Conservation (phyloP, 139 green algal species). For the Pedinophyceae sp. region DNA sequence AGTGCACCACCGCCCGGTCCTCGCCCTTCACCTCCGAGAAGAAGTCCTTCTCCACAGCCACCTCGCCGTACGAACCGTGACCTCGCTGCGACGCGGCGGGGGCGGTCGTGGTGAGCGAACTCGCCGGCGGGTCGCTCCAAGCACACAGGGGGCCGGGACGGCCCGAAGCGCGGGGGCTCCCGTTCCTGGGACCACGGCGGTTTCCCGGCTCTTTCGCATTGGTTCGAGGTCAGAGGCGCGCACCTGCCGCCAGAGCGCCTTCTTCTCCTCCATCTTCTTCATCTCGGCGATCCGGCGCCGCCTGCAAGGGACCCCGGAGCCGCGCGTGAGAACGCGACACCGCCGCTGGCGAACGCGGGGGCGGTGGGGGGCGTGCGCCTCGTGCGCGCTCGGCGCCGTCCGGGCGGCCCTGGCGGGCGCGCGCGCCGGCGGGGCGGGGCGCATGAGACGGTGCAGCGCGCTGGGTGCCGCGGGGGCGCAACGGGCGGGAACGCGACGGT, state of each 20-base stretch:
- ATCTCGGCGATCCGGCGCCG: constrained; percentile 39
- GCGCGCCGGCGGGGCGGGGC: too few species aligned
- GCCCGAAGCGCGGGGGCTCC: background rate
- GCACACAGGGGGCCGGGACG: background rate
- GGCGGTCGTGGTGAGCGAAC: background rate
- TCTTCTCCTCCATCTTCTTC: constrained; percentile 41
- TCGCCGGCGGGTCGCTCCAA: background rate
- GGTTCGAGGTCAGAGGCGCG: too few species aligned
- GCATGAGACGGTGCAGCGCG: too few species aligned
- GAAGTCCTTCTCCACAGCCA: constrained; percentile 78
- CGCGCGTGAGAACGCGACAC: too few species aligned
- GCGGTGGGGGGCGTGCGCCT: too few species aligned
- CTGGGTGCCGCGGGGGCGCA: too few species aligned
- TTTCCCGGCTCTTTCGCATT: constrained; percentile 9
- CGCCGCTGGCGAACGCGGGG: too few species aligned
- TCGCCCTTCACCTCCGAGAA: constrained; percentile 88
- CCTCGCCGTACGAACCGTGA: constrained; percentile 76
- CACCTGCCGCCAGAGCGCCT: constrained; percentile 74
- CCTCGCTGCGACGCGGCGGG: constrained; percentile 27
- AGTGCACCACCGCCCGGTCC: constrained; percentile 80
- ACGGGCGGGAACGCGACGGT: too few species aligned
- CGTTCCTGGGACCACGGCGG: background rate
- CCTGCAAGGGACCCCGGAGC: too few species aligned
- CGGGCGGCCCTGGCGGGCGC: too few species aligned
- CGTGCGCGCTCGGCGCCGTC: too few species aligned